Evolutionary conservation across 1,284 basidiomycete species (phyloP).

Genomic region (Microbotryum scabiosae): DNA sequence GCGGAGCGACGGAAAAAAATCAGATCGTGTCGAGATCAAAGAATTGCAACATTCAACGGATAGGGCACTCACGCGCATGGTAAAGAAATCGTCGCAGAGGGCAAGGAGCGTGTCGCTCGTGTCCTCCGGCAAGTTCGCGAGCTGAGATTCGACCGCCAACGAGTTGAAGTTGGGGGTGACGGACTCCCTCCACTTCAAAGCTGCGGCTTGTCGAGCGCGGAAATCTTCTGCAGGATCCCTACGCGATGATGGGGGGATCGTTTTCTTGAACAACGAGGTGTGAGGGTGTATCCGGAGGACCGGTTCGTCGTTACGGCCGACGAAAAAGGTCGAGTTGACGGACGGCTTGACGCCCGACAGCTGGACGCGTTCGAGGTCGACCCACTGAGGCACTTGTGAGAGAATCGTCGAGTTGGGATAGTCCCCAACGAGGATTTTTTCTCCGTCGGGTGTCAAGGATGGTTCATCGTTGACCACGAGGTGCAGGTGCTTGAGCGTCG

Average conservation of each 20-base stretch:
- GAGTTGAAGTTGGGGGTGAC: slow-evolving; percentile 27
- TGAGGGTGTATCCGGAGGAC: slow-evolving; percentile 17
- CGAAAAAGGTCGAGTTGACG: neutral
- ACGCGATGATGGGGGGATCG: neutral
- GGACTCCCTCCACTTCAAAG: slow-evolving; percentile 8
- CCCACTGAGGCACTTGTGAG: slow-evolving; percentile 24
- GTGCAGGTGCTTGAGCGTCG: slow-evolving; percentile 8
- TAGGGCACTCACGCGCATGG: slow-evolving; percentile 7
- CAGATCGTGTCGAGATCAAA: neutral
- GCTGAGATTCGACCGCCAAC: slow-evolving; percentile 31
- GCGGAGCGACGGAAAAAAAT: neutral
- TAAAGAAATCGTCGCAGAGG: slow-evolving; percentile 34
- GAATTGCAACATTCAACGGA: too few relatives aligned
- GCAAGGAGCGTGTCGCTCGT: slow-evolving; percentile 12
- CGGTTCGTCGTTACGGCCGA: neutral
- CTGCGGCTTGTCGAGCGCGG: neutral
- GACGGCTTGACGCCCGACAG: neutral
- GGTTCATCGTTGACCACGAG: slow-evolving; percentile 21
- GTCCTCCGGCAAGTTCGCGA: slow-evolving; percentile 20
- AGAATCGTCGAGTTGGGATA: neutral
- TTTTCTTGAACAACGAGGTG: slow-evolving; percentile 17
- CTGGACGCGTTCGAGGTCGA: neutral
- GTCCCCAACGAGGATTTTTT: neutral
- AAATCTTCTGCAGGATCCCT: neutral
- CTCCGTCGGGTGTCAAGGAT: neutral